These are phyloP conservation scores for Solanum hybrid DNA, from an alignment of 305 asterid genomes.

Conservation along the genomic window DNA sequence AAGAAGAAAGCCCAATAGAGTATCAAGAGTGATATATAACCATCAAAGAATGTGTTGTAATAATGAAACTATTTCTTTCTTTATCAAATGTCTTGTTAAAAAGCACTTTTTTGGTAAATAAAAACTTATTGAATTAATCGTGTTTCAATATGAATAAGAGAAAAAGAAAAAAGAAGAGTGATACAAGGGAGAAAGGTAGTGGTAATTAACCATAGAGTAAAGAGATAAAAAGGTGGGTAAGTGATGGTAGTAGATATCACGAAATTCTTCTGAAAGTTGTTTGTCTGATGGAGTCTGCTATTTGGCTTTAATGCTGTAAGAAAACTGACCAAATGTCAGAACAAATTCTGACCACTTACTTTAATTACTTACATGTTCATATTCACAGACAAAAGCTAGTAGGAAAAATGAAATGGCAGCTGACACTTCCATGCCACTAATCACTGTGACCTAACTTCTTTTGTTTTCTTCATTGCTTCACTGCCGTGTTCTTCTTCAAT, in stretches of 20 bases:
- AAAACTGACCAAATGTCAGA: neutral
- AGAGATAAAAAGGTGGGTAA: neutral
- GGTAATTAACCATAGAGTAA: neutral
- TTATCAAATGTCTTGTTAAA: fast-evolving
- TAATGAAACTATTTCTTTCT: neutral
- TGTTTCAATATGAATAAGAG: neutral
- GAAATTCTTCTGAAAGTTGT: neutral
- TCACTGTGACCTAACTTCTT: neutral
- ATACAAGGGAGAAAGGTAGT: neutral
- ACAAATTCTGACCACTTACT: neutral
- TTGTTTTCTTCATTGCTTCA: neutral
- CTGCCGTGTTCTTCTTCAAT: neutral
- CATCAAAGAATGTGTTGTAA: neutral
- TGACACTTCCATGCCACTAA: constrained; percentile 1
- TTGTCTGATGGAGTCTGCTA: neutral
- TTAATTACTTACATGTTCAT: neutral
- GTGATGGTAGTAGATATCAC: neutral
- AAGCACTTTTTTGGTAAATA: too few relatives aligned
- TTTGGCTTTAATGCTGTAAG: neutral
- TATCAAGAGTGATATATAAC: neutral
- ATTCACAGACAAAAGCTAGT: neutral
- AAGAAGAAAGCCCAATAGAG: too few relatives aligned
- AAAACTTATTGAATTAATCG: neutral
- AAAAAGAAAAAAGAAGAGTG: neutral
- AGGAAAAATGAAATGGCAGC: neutral